phyloP scores from a whole-genome alignment of 768 basidiomycete species.

The Floccularia luteovirens region DNA sequence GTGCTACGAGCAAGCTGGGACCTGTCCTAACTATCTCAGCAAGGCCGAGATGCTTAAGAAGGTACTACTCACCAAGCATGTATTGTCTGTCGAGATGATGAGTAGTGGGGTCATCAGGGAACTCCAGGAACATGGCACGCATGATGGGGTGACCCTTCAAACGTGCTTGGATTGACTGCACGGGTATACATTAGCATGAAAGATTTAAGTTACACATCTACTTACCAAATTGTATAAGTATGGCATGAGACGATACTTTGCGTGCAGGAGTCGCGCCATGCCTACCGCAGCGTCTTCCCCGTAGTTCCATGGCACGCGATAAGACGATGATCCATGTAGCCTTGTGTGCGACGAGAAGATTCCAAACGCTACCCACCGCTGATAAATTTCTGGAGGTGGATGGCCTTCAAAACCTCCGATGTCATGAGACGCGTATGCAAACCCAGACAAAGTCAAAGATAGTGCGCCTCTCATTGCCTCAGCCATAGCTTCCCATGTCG shows the following conservation, averaged over 20 bases:
- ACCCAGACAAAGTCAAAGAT: conserved; percentile 62
- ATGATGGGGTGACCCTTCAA: conserved; percentile 47
- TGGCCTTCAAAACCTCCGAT: conserved; percentile 77
- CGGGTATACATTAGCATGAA: neutral
- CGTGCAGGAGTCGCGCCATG: conserved; percentile 54
- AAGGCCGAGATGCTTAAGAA: conserved; percentile 1
- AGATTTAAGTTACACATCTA: neutral
- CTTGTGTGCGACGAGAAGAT: conserved; percentile 72
- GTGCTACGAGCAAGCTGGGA: conserved; percentile 52
- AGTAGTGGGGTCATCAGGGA: conserved; percentile 48
- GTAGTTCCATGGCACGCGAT: conserved; percentile 74
- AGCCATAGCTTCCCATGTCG: conserved; percentile 73
- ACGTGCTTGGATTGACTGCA: conserved; percentile 44
- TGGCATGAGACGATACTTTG: conserved; percentile 69
- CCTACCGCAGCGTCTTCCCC: conserved; percentile 61
- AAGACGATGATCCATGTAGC: conserved; percentile 65
- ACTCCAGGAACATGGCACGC: conserved; percentile 64
- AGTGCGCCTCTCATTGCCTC: conserved; percentile 62
- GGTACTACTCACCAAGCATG: conserved; percentile 28
- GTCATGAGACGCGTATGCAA: conserved; percentile 67
- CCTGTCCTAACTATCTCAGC: conserved; percentile 21
- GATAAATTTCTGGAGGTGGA: conserved; percentile 61
- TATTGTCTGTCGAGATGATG: conserved; percentile 56
- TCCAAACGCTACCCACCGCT: conserved; percentile 73
- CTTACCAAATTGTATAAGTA: conserved; percentile 54